Conservation (phyloP, 1,139 yeast species). For the Kodamaea ohmeri region DNA sequence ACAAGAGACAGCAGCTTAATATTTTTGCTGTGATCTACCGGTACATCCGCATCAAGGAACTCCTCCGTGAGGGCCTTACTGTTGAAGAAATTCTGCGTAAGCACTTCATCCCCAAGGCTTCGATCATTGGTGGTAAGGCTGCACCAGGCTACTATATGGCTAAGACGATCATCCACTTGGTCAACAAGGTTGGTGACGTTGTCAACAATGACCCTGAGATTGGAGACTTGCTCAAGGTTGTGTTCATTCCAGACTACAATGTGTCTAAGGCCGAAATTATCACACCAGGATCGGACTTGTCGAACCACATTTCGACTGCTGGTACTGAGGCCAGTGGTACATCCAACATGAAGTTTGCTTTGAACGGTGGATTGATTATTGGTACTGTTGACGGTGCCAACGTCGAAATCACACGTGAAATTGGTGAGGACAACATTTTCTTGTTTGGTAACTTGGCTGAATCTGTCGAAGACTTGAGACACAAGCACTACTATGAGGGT, state of each 20-base stretch:
- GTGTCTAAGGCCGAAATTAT: constrained; percentile 93
- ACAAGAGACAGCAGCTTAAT: constrained; percentile 92
- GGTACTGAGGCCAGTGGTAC: constrained; percentile 98
- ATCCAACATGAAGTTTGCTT: constrained; percentile 91
- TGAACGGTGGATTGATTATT: constrained; percentile 89
- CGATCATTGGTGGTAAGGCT: constrained; percentile 89
- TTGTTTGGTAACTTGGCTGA: constrained; percentile 89
- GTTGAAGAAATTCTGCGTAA: constrained; percentile 57
- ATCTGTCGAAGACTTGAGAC: constrained; percentile 82
- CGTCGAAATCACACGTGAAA: constrained; percentile 90
- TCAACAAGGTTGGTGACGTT: constrained; percentile 77
- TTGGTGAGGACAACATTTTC: constrained; percentile 90
- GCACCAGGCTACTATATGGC: constrained; percentile 98
- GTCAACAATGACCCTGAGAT: constrained; percentile 75
- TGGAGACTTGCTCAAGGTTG: constrained; percentile 76
- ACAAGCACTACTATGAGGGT: constrained; percentile 63
- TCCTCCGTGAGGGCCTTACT: constrained; percentile 46
- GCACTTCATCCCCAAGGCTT: constrained; percentile 71
- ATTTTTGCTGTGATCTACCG: constrained; percentile 86
- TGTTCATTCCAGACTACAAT: constrained; percentile 86
- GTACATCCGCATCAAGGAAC: constrained; percentile 69
- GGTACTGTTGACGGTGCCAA: constrained; percentile 98
- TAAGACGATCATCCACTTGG: constrained; percentile 80
- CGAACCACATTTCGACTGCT: constrained; percentile 96
- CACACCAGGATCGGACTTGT: constrained; percentile 84